Base-by-base conservation (phyloP, 2,329 filamentous ascomycete genomes). In the Ophiosphaerella herpotricha region DNA sequence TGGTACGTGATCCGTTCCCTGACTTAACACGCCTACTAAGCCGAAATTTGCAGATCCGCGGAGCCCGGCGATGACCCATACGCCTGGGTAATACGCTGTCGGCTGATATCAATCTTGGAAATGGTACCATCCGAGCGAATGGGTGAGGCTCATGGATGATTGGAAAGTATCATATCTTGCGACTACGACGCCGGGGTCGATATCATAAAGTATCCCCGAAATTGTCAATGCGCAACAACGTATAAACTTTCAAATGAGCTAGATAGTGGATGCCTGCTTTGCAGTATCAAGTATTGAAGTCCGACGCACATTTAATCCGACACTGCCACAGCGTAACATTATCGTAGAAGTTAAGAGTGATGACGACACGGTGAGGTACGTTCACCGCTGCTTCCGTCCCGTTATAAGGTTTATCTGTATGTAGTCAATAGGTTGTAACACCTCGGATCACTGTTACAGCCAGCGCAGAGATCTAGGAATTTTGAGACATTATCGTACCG, bases 401-500 rank as follows among this genome's bases (percentile, higher is more conserved):
- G 31, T 46, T 36, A 18, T 41, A 39, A 44, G 51, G 41, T 18
- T 21, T 33, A n/a, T 32, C 12, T 31, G 23, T 41, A 11, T 21
- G 23, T 21, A 33, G 29, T 13, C 24, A n/a, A 21, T 16, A 18
- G 21, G n/a, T 46, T 43, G 55, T 55, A 47, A 9, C 48, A 57
- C 55, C 36, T 37, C 29, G 8, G 29, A 18, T 48, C 56, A 50
- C 48, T 45, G 8, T 48, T 60, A 11, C 14, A 44, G 35, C 44
- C 35, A 42, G 23, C 49, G 18, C 16, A 49, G 39, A 41, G 50
- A 29, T 46, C 32, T 34, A 24, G 33, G 32, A 38, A 34, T 38
- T 36, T 42, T 32, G 40, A 37, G 14, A 38, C 38, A 49, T 57
- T 58, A 48, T 63, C 60, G 58, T 57, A 47, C 42, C 43, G 46